Evolutionary conservation across 345 rosid species (phyloP), one percentile per base, ranked within the genome.

Genomic region (Eucalyptus cloeziana): DNA sequence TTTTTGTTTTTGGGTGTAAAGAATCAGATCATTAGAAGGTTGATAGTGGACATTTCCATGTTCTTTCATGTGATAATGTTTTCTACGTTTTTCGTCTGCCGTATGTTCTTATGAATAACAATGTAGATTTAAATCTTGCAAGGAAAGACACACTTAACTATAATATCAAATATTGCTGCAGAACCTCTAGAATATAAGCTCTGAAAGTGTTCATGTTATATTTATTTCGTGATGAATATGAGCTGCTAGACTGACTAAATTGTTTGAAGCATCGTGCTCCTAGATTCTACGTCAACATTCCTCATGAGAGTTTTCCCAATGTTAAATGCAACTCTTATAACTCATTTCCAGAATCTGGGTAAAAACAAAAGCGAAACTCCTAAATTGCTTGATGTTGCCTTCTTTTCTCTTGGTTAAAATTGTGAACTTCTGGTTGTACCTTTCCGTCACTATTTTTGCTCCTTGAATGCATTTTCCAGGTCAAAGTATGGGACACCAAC

Each of bases 401-500:
- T 21, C 83, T 37, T 71, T 19, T 37, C 83, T 40, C 47, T 76
- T 37, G 83, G 47, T 37, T 76, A 76, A 22, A 76, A 37, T 37
- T 37, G 45, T 19, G 25, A 17, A 71, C 81, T 33, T 71, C 83
- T 76, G 83, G 45, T 37, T 76, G 83, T 37, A 76, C 24, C 44
- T 76, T 27, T 76, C 47, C 7, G 0, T 19, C 45, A 76, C 40
- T 76, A 76, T 21, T 76, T 87, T 86, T 56, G 52, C 31, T 87
- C 27, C 86, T 62, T 67, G 30, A 17, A 12, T 67, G 44, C 9
- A 44, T 79, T 25, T 12, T 91, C 90, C 91, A 96, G 98, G 88
- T 97, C 99, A 2, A 97, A 95, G 92, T 91, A 96, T 37, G 99
- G 97, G 88, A 97, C 99, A 31, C 99, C 99, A 43, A 96, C 99